phyloP scores from a whole-genome alignment of 305 asterid species.

The Caryopteris hybrid region DNA sequence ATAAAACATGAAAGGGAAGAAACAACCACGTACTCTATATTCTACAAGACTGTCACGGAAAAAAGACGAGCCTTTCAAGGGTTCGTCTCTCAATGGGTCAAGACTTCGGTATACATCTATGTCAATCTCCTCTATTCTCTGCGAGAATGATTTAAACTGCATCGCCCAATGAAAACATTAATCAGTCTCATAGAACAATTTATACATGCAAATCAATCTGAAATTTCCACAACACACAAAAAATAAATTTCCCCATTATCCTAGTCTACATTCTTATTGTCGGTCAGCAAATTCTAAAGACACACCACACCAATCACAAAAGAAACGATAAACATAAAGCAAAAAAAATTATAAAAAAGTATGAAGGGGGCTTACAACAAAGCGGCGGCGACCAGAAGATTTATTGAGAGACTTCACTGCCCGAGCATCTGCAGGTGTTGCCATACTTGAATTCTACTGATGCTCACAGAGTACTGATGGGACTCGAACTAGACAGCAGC shows the following conservation, averaged over 20 bases:
- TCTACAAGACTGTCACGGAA: conserved; percentile 73
- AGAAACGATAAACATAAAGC: not conserved
- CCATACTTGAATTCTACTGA: conserved; percentile 25
- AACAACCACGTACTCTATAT: conserved; percentile 51
- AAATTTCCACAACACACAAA: not conserved
- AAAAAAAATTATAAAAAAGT: not conserved
- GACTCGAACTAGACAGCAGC: not conserved
- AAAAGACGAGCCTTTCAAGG: conserved; percentile 69
- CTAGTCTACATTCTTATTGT: not conserved
- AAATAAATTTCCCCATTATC: not conserved
- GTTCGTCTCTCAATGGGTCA: conserved; percentile 54
- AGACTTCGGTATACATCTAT: conserved; percentile 73
- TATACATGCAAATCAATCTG: not conserved
- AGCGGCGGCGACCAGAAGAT: conserved; percentile 38
- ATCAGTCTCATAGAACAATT: not conserved
- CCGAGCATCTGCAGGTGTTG: conserved; percentile 33
- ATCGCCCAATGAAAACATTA: conserved; percentile 2
- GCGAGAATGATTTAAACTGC: conserved; percentile 75
- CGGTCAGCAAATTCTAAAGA: not conserved
- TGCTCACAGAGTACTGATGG: not conserved
- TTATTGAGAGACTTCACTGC: conserved; percentile 44
- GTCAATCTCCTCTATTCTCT: conserved; percentile 61
- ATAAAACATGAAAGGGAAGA: not conserved
- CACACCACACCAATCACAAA: not conserved
- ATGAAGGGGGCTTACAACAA: conserved; percentile 34